Evolutionary conservation across 2,329 filamentous ascomycete species (phyloP).

Genomic region (Aspergillus aculeatinus): DNA sequence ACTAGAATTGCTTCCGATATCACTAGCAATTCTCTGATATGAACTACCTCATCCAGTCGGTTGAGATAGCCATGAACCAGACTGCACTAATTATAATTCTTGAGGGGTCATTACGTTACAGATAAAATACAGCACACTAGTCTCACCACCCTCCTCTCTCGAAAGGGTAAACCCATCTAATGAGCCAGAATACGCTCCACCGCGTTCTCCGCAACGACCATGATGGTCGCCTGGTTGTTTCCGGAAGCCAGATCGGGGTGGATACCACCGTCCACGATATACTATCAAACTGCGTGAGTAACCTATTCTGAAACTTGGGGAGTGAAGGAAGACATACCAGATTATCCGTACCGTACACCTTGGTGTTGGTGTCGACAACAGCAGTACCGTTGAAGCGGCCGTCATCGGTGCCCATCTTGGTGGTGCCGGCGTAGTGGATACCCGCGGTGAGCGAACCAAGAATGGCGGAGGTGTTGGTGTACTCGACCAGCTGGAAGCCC

Average conservation of each 20-base stretch:
- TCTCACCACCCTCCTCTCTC: no score
- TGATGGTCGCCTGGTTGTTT: slow-evolving; percentile 66
- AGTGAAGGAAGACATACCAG: slow-evolving; percentile 49
- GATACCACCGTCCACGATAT: slow-evolving; percentile 17
- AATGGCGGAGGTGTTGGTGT: slow-evolving; percentile 26
- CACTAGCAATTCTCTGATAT: no score
- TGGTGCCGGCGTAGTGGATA: slow-evolving; percentile 14
- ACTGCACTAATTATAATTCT: no score
- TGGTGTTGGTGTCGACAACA: slow-evolving; percentile 20
- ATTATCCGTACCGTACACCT: slow-evolving; percentile 18
- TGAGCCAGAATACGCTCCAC: slow-evolving; percentile 40
- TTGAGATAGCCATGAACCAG: no score
- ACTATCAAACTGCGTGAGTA: slow-evolving; percentile 41
- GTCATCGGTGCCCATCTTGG: slow-evolving; percentile 21
- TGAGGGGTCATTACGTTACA: no score
- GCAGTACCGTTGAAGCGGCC: slow-evolving; percentile 16
- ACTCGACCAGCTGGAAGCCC: slow-evolving; percentile 23
- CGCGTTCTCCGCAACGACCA: slow-evolving; percentile 66
- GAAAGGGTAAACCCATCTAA: no score
- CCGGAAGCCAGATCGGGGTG: slow-evolving; percentile 58
- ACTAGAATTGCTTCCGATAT: no score
- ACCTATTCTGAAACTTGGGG: not conserved
- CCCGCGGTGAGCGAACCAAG: slow-evolving; percentile 37
- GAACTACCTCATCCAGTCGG: no score
- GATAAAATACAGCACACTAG: no score